phyloP scores from a whole-genome alignment of 2,329 filamentous ascomycete genomes.

The Aureobasidium pullulans region DNA sequence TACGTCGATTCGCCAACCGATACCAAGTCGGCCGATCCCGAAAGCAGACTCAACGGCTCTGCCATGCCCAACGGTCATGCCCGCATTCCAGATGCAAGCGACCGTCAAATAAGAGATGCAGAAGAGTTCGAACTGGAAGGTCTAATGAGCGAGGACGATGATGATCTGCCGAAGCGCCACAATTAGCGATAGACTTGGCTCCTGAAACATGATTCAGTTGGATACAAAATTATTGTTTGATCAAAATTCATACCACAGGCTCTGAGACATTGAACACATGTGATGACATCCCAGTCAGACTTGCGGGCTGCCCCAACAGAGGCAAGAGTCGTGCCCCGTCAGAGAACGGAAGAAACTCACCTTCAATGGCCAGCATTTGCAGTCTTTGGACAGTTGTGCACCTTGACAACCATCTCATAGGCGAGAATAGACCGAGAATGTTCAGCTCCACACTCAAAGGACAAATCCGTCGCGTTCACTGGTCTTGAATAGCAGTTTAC shows the following conservation, averaged over 20 bases:
- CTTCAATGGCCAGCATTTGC: too few relatives aligned
- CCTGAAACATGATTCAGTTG: neutral
- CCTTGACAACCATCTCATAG: too few relatives aligned
- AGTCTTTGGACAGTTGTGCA: too few relatives aligned
- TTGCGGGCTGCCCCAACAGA: too few relatives aligned
- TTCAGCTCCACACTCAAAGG: too few relatives aligned
- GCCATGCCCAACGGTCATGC: conserved; percentile 37
- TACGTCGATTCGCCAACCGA: conserved; percentile 39
- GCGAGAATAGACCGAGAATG: too few relatives aligned
- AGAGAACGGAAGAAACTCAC: too few relatives aligned
- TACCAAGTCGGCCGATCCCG: conserved; percentile 29
- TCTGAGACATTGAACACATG: too few relatives aligned
- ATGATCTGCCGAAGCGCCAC: conserved; percentile 26
- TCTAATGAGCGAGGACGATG: conserved; percentile 81
- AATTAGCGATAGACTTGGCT: neutral
- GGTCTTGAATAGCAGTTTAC: too few relatives aligned
- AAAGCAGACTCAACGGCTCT: conserved; percentile 23
- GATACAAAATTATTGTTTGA: neutral
- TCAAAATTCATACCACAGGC: neutral
- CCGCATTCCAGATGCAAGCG: conserved; percentile 32
- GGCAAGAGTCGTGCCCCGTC: too few relatives aligned
- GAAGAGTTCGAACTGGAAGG: conserved; percentile 93
- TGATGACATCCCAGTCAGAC: too few relatives aligned
- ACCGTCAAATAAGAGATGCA: conserved; percentile 63
- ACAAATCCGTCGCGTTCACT: too few relatives aligned